Base-by-base conservation (phyloP, 768 basidiomycete species). In the Jaapia argillacea region DNA sequence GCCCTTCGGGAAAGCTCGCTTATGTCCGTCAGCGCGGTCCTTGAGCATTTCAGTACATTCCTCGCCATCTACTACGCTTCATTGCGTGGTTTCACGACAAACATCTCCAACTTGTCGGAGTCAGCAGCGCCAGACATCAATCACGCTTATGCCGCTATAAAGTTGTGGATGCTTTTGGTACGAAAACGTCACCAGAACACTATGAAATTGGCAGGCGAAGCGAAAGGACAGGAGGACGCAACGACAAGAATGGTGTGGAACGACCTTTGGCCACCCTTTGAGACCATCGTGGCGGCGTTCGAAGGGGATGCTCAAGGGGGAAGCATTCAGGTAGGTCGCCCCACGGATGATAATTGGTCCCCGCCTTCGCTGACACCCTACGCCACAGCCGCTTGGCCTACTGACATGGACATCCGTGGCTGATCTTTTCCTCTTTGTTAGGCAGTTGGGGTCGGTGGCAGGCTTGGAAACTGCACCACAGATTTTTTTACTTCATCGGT, bases 221-320 rank as follows among this genome's bases (percentile, higher is more conserved):
- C 16, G 46, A 42, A 24, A 27, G 26, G 7, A 37, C 41, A 41
- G 42, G 60, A 56, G 28, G 45, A 48, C 23, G 22, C 42, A 7
- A 46, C 61, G 14, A 55, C 69, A 18, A 58, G 65, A 31, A 61
- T 58, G 33, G 67, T 85, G 6, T 88, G 85, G 85, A 85, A 83
- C 52, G 79, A 84, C 51, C 56, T 88, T 5, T 88, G 83, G 84
- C 74, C 81, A 2, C 70, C 79, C 1, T 84, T 83, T 44, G 79
- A 79, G 49, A 59, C 59, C 10, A 63, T 83, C 26, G 53, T 79
- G 12, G 53, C 61, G 31, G 63, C 68, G 1, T 64, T 82, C 28
- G 75, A 78, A 49, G 55, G 51, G 3, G 77, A 77, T 44, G 60
- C 61, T 13, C 65, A 65, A 41, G 60, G 62, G 25, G 69, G 69